Evolutionary conservation across 257 asterid species (phyloP).

Genomic region (Penstemon barbatus): DNA sequence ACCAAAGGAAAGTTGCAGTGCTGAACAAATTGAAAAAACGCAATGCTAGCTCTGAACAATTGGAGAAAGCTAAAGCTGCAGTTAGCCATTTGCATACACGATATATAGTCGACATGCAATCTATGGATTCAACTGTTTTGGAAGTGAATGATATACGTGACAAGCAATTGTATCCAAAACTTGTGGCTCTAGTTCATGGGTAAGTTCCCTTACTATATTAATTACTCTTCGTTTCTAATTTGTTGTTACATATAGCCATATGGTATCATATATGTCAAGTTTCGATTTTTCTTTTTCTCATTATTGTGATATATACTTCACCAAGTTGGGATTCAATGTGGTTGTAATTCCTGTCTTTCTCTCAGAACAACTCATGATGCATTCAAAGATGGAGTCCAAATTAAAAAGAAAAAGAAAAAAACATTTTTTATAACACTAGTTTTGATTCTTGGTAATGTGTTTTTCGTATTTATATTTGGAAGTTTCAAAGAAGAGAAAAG

Average conservation of each 20-base stretch:
- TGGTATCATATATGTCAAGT: not conserved
- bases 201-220: conserved; percentile 35
- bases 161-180: conserved; percentile 88
- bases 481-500: too few species aligned
- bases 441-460: not conserved
- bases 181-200: conserved; percentile 81
- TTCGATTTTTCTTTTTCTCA: not conserved
- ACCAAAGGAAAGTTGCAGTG: conserved; percentile 71
- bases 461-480: not conserved
- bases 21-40: conserved; percentile 81
- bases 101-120: conserved; percentile 95
- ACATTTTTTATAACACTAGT: not conserved
- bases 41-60: conserved; percentile 68
- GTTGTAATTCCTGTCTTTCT: not conserved
- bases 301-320: not conserved
- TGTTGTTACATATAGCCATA: not conserved
- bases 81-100: conserved; percentile 95
- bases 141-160: conserved; percentile 95
- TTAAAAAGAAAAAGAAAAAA: not conserved
- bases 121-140: conserved; percentile 84
- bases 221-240: not conserved
- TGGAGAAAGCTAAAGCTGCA: conserved; percentile 95
- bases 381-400: not conserved
- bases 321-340: not conserved
- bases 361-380: not conserved